Evolutionary conservation across 2,329 filamentous ascomycete genomes (phyloP).

Genomic region (Albophoma yamanashiensis): DNA sequence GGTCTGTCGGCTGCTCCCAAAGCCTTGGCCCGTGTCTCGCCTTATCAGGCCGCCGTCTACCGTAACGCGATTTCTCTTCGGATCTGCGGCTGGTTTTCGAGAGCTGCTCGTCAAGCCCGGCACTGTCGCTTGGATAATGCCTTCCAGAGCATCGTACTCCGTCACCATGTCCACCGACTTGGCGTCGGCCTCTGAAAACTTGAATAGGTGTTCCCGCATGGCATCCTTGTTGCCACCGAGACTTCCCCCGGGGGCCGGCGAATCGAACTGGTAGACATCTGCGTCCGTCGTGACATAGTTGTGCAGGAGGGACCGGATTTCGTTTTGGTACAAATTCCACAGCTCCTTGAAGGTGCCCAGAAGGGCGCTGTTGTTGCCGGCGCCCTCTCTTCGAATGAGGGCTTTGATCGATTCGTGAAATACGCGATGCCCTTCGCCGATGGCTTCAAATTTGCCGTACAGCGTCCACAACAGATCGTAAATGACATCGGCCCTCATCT

Average conservation of each 20-base stretch:
- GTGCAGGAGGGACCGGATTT: slow-evolving; percentile 87
- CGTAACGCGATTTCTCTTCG: slow-evolving; percentile 25
- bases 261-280: slow-evolving; percentile 55
- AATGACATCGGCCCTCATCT: slow-evolving; percentile 73
- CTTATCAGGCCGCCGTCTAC: slow-evolving; percentile 28
- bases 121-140: slow-evolving; percentile 83
- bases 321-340: slow-evolving; percentile 97
- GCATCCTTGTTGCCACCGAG: slow-evolving; percentile 35
- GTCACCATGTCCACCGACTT: slow-evolving; percentile 69
- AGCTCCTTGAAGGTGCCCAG: slow-evolving; percentile 89
- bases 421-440: slow-evolving; percentile 88
- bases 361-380: slow-evolving; percentile 51
- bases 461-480: slow-evolving; percentile 86
- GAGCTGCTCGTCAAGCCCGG: slow-evolving; percentile 77
- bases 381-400: slow-evolving; percentile 72
- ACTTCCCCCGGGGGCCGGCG: slow-evolving; percentile 36
- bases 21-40: slow-evolving; percentile 27
- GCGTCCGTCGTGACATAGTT: slow-evolving; percentile 93
- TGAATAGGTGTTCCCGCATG: slow-evolving; percentile 63
- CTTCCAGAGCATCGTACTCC: slow-evolving; percentile 82
- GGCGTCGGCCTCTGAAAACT: slow-evolving; percentile 71
- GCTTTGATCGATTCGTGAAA: slow-evolving; percentile 86
- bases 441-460: slow-evolving; percentile 94
- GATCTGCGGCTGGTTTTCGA: slow-evolving; percentile 35
- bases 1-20: slow-evolving; percentile 23